These are phyloP conservation scores for Coemansia sp. DNA, from an alignment of 192 early-diverging fungal species.

Conservation along the genomic window DNA sequence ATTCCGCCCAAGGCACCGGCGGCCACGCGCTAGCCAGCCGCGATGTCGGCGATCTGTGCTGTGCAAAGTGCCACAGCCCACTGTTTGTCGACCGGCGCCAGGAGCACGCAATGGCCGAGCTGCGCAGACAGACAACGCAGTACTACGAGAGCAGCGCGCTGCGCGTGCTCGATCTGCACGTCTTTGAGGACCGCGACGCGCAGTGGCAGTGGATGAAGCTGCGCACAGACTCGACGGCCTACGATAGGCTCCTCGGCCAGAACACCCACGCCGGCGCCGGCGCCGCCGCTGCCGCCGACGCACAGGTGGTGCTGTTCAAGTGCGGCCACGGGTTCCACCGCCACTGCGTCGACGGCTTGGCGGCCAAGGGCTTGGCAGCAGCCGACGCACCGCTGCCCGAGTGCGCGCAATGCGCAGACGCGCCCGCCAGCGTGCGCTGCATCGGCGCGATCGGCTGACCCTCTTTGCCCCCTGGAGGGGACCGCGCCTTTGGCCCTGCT, in stretches of 20 bases:
- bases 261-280: background rate
- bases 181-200: constrained; percentile 45
- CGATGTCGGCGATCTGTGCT: constrained; percentile 10
- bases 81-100: constrained; percentile 43
- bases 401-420: constrained; percentile 19
- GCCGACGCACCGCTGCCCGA: constrained; percentile 6
- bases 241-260: constrained; percentile 16
- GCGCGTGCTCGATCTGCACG: constrained; percentile 44
- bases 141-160: constrained; percentile 37
- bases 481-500: background rate
- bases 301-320: constrained; percentile 39
- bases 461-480: too few species aligned
- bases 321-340: constrained; percentile 43
- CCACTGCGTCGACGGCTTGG: constrained; percentile 16
- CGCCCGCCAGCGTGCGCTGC: background rate
- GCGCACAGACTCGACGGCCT: constrained; percentile 26
- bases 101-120: constrained; percentile 20
- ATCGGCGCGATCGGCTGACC: constrained; percentile 3
- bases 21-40: background rate
- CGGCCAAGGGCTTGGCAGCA: background rate
- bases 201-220: constrained; percentile 54
- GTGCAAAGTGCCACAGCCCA: constrained; percentile 18
- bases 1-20: background rate
- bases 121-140: constrained; percentile 29
- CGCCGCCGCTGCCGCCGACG: constrained; percentile 2